A percentile compares a stretch with the other conserved stretches of the same genome.
phyloP scores from a whole-genome alignment of 768 basidiomycete species.

The Suillus americanus region DNA sequence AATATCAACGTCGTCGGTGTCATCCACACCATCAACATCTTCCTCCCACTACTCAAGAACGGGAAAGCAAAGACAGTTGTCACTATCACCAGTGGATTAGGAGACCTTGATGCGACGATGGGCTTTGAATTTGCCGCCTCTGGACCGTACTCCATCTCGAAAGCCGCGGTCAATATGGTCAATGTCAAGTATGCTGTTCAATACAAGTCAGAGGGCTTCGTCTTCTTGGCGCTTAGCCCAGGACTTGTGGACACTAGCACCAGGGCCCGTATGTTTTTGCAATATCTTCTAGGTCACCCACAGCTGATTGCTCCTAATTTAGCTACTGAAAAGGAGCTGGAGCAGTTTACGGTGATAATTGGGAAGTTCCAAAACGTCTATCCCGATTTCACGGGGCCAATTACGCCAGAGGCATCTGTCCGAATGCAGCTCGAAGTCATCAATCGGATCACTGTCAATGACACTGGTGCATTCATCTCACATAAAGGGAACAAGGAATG shows the following conservation, averaged over 20 bases:
- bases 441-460: conserved; percentile 8
- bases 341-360: conserved; percentile 10
- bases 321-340: conserved; percentile 13
- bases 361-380: conserved; percentile 6
- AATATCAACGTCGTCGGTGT: conserved; percentile 36
- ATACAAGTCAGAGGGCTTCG: conserved; percentile 32
- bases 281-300: neutral
- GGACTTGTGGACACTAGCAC: conserved; percentile 31
- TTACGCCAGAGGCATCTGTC: conserved; percentile 18
- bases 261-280: conserved; percentile 2
- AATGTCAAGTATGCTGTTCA: conserved; percentile 35
- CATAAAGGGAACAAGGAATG: conserved; percentile 25
- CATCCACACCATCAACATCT: conserved; percentile 35
- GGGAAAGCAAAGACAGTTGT: conserved; percentile 37
- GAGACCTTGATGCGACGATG: conserved; percentile 26
- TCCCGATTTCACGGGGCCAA: conserved; percentile 19
- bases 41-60: conserved; percentile 38
- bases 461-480: conserved; percentile 22
- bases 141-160: conserved; percentile 35
- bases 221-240: conserved; percentile 38
- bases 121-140: conserved; percentile 5
- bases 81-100: conserved; percentile 26
- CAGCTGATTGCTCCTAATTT: neutral
- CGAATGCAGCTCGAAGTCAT: conserved; percentile 18
- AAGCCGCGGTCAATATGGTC: conserved; percentile 38